Percentiles rank a stretch among this genome's conserved stretches.
Conservation (phyloP, 2,329 filamentous ascomycete species). For the Metarhizium album region DNA sequence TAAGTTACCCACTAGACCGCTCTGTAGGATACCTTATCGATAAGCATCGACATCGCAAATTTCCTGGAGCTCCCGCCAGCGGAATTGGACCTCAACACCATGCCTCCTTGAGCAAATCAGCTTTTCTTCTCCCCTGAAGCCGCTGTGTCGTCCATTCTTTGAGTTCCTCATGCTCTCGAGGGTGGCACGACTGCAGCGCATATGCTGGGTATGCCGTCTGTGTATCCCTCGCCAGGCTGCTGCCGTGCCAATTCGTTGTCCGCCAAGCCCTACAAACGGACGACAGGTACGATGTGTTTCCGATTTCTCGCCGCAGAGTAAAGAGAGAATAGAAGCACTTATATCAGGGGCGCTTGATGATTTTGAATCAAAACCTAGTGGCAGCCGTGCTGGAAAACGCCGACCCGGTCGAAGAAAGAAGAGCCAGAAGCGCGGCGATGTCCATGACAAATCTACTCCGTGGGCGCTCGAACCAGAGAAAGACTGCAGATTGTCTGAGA, state of each 20-base stretch:
- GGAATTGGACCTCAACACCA: not conserved
- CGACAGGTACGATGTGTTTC: conserved; percentile 15
- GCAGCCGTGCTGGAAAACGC: not conserved
- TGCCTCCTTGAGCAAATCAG: not conserved
- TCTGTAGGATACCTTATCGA: conserved; percentile 4
- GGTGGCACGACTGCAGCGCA: conserved; percentile 20
- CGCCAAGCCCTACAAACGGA: conserved; percentile 5
- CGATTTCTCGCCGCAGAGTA: conserved; percentile 11
- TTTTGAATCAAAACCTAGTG: not conserved
- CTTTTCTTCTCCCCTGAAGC: not conserved
- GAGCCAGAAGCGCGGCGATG: not conserved
- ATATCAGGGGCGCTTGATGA: conserved; percentile 10
- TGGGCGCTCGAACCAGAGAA: conserved; percentile 6
- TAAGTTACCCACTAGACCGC: no score
- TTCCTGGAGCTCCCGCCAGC: not conserved
- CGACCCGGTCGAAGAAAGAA: conserved; percentile 1
- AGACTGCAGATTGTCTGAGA: not conserved
- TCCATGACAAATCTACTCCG: conserved; percentile 5
- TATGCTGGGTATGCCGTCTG: conserved; percentile 24
- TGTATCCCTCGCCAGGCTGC: conserved; percentile 16
- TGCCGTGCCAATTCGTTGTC: conserved; percentile 1
- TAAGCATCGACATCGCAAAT: conserved; percentile 3
- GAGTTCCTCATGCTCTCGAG: conserved; percentile 24
- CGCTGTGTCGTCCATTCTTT: not conserved
- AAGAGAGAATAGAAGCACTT: conserved; percentile 16